Percentiles rank a stretch among this genome's conserved stretches.
Evolutionary conservation across 306 rosid species (phyloP).

Genomic region (Vigna nakashimae): DNA sequence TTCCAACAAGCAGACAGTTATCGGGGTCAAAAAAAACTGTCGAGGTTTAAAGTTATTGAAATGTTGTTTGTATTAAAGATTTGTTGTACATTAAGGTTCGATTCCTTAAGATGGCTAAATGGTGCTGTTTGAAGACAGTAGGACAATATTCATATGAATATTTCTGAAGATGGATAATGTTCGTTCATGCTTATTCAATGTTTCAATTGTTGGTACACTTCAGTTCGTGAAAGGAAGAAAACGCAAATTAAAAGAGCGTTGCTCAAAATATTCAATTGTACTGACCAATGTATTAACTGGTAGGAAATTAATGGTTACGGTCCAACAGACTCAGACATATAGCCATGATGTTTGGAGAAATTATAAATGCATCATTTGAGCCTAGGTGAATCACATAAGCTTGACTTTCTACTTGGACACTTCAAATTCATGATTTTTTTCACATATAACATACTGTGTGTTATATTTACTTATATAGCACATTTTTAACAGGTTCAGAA

Average conservation of each 20-base stretch:
- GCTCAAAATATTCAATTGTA: background rate
- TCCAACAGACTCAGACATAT: too few species aligned
- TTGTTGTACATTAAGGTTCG: conserved; percentile 49
- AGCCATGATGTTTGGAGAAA: too few species aligned
- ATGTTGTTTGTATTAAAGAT: conserved; percentile 26
- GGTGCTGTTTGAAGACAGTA: conserved; percentile 12
- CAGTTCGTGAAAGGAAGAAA: conserved; percentile 4
- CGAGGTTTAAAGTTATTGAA: conserved; percentile 44
- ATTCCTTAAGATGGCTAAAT: background rate
- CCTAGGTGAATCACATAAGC: too few species aligned
- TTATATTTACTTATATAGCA: too few species aligned
- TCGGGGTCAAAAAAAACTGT: conserved; percentile 56
- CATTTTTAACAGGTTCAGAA: too few species aligned
- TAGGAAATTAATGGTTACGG: too few species aligned
- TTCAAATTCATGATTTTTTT: too few species aligned
- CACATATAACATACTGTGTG: too few species aligned
- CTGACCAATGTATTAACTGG: background rate
- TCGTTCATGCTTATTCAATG: background rate
- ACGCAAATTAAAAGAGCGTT: background rate
- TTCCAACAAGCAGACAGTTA: conserved; percentile 58
- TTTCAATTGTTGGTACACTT: background rate
- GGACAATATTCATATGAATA: background rate
- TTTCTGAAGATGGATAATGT: background rate
- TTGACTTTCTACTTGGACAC: too few species aligned
- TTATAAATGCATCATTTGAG: too few species aligned